A percentile compares a stretch with the other conserved stretches of the same genome.
phyloP scores from a whole-genome alignment of 2,329 filamentous ascomycete genomes.

The Sporothrix humicola region DNA sequence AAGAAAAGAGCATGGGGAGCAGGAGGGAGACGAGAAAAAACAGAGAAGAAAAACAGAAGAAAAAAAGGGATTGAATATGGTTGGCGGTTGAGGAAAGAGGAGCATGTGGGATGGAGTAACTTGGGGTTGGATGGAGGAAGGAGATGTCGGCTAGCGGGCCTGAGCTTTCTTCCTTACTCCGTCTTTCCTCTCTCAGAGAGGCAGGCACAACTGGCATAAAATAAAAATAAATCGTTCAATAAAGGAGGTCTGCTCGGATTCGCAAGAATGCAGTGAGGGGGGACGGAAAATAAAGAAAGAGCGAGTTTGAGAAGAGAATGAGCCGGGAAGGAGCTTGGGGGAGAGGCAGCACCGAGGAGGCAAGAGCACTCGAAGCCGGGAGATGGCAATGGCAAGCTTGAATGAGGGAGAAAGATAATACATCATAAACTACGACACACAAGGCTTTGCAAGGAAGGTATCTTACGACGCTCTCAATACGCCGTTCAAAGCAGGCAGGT shows the following conservation, averaged over 20 bases:
- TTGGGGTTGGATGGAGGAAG: slow-evolving; percentile 29
- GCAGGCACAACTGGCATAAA: background rate
- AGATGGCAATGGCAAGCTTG: background rate
- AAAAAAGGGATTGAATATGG: background rate
- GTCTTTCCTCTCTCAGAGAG: slow-evolving; percentile 3
- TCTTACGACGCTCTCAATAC: background rate
- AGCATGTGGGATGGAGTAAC: slow-evolving; percentile 16
- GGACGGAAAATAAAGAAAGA: slow-evolving; percentile 23
- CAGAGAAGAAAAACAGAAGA: background rate
- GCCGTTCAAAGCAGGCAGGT: background rate
- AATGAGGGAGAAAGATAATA: background rate
- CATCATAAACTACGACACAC: too few species aligned
- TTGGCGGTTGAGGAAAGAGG: background rate
- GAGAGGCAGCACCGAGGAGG: background rate
- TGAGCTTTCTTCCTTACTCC: slow-evolving; percentile 27
- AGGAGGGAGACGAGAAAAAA: background rate
- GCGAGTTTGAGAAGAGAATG: slow-evolving; percentile 28
- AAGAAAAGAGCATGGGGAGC: background rate
- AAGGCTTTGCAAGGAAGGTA: background rate
- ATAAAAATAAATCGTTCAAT: background rate
- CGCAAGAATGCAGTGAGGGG: background rate
- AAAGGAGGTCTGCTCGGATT: too few species aligned
- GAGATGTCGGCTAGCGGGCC: slow-evolving; percentile 34
- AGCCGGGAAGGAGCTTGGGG: slow-evolving; percentile 26
- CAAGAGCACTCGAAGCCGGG: slow-evolving; percentile 2